These are phyloP conservation scores for Scedosporium minutisporum DNA, from an alignment of 2,329 filamentous ascomycete genomes.

Conservation along the genomic window DNA sequence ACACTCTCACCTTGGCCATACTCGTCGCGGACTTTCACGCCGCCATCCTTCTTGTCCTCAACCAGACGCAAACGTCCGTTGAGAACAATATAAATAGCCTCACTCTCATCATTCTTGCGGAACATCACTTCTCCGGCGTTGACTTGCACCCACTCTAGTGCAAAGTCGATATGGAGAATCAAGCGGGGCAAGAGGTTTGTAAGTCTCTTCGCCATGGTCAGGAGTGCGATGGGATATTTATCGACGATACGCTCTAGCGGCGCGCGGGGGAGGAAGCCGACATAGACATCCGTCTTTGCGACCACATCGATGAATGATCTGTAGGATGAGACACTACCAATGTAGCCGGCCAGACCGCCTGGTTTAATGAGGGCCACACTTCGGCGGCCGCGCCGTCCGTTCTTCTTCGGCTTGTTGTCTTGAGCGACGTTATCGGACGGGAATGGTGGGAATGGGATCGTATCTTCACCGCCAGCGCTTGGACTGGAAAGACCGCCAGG, in stretches of 20 bases:
- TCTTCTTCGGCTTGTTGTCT: constrained; percentile 32
- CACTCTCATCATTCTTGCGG: constrained; percentile 87
- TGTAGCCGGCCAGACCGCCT: constrained; percentile 85
- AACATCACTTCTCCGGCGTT: constrained; percentile 92
- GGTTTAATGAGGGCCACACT: constrained; percentile 89
- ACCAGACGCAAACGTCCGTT: constrained; percentile 85
- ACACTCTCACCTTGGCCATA: constrained; percentile 97
- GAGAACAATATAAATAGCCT: constrained; percentile 95
- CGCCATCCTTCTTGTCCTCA: constrained; percentile 69
- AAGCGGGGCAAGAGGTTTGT: constrained; percentile 82
- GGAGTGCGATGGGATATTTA: constrained; percentile 77
- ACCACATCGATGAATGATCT: constrained; percentile 93
- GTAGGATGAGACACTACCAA: constrained; percentile 90
- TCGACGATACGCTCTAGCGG: constrained; percentile 89
- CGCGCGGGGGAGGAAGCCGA: constrained; percentile 80
- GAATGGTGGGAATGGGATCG: neutral
- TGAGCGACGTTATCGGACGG: neutral
- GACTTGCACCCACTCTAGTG: constrained; percentile 95
- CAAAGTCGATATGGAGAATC: constrained; percentile 95
- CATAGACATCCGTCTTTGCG: constrained; percentile 96
- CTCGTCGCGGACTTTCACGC: constrained; percentile 79
- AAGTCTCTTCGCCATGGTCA: constrained; percentile 92
- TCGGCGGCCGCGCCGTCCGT: constrained; percentile 40
- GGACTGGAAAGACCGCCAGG: neutral
- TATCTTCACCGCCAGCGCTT: neutral